Evolutionary conservation across 192 early-diverging fungal species (phyloP).

Genomic region (Diversispora epigaea): DNA sequence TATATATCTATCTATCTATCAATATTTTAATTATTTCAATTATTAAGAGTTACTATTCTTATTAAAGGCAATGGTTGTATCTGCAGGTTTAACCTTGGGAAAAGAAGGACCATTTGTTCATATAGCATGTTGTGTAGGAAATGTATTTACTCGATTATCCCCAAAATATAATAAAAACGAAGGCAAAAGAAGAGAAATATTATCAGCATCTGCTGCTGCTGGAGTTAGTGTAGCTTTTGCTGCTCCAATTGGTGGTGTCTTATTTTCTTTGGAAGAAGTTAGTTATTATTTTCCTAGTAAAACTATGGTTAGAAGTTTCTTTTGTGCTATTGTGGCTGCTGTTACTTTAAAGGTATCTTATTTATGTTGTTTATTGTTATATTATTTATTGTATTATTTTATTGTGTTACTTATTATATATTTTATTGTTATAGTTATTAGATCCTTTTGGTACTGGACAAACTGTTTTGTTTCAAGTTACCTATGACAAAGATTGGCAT

Average conservation of each 20-base stretch:
- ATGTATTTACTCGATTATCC: conserved; percentile 78
- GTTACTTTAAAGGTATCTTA: conserved; percentile 72
- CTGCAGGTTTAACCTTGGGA: conserved; percentile 87
- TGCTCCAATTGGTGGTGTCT: conserved; percentile 87
- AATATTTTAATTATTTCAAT: neutral
- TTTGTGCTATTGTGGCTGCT: conserved; percentile 94
- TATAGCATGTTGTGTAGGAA: conserved; percentile 89
- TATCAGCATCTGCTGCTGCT: conserved; percentile 88
- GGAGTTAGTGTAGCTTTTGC: conserved; percentile 97
- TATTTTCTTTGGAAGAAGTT: conserved; percentile 61
- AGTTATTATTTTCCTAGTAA: conserved; percentile 91
- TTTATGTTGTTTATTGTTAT: neutral
- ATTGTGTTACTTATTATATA: neutral
- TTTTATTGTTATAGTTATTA: conserved; percentile 50
- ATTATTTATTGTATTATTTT: neutral
- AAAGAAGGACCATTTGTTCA: conserved; percentile 98
- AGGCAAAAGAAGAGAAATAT: conserved; percentile 75
- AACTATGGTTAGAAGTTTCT: conserved; percentile 95
- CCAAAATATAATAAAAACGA: conserved; percentile 81
- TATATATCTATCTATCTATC: neutral
- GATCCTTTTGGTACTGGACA: conserved; percentile 97
- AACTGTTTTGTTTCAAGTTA: conserved; percentile 93
- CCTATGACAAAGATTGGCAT: conserved; percentile 91
- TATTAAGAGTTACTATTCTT: neutral
- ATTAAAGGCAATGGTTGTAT: conserved; percentile 70